Conservation (phyloP, 2,329 filamentous ascomycete genomes). For the Coleophoma cylindrospora region DNA sequence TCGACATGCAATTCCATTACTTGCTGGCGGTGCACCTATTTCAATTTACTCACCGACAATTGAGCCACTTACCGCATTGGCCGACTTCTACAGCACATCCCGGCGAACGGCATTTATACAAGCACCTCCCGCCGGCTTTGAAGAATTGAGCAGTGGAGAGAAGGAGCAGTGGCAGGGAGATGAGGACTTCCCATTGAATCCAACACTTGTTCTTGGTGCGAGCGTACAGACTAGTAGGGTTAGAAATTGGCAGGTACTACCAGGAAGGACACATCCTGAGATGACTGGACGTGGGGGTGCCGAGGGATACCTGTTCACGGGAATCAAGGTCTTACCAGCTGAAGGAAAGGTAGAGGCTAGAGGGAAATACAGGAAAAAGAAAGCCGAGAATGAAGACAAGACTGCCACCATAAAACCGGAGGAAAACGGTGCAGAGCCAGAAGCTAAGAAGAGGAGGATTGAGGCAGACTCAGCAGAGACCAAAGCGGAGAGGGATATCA, state of each 20-base stretch:
- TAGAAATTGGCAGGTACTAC: conserved; percentile 84
- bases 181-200: conserved; percentile 82
- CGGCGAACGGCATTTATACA: conserved; percentile 71
- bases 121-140: conserved; percentile 39
- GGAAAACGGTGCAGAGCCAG: conserved; percentile 3
- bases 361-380: conserved; percentile 54
- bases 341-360: conserved; percentile 77
- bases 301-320: conserved; percentile 88
- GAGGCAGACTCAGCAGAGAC: background rate
- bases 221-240: conserved; percentile 76
- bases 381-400: background rate
- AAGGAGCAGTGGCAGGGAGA: conserved; percentile 53
- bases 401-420: conserved; percentile 1
- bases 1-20: conserved; percentile 69
- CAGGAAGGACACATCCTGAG: conserved; percentile 84
- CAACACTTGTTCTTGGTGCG: conserved; percentile 74
- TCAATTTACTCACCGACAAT: conserved; percentile 79
- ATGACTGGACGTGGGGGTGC: conserved; percentile 88
- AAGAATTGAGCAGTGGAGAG: conserved; percentile 40
- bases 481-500: background rate
- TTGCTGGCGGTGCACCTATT: conserved; percentile 77
- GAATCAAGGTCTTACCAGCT: conserved; percentile 72
- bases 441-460: conserved; percentile 1
- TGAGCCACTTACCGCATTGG: conserved; percentile 72
- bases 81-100: conserved; percentile 79